These are phyloP conservation scores for Salvia sclarea DNA, from an alignment of 305 asterid species.

Conservation along the genomic window DNA sequence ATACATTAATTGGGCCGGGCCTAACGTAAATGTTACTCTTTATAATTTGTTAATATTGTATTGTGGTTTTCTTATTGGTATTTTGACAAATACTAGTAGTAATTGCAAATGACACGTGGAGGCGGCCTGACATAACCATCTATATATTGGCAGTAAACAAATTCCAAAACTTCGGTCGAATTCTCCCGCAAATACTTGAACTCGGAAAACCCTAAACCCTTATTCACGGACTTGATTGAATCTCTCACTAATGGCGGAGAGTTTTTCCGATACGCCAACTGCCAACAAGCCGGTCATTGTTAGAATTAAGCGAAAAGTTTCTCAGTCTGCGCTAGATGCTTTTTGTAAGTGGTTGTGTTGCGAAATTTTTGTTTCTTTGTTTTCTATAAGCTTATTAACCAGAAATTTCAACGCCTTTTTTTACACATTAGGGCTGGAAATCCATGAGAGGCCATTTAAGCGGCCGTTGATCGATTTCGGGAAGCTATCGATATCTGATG, in stretches of 20 bases:
- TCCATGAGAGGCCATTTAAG: constrained; percentile 73
- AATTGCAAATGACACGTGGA: no score
- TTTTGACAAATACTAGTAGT: no score
- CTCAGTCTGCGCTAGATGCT: constrained; percentile 61
- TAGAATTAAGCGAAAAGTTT: constrained; percentile 75
- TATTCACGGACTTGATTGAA: neutral
- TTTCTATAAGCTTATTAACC: neutral
- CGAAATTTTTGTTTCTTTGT: neutral
- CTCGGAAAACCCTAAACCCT: constrained; percentile 30
- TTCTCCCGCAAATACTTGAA: neutral
- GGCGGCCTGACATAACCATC: no score
- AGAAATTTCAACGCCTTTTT: neutral
- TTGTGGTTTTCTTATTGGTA: no score
- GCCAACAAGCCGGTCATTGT: constrained; percentile 64
- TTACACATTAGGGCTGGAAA: constrained; percentile 67
- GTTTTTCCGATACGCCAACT: constrained; percentile 42
- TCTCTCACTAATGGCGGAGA: constrained; percentile 48
- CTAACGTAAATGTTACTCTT: no score
- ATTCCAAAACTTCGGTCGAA: no score
- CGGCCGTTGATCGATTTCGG: constrained; percentile 67
- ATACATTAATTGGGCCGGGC: no score
- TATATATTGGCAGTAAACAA: no score
- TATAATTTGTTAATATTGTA: no score
- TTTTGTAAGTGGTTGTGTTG: constrained; percentile 50
- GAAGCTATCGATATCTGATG: constrained; percentile 65